These are phyloP conservation scores for Naganishia cerealis DNA, from an alignment of 1,284 basidiomycete species.

Conservation along the genomic window DNA sequence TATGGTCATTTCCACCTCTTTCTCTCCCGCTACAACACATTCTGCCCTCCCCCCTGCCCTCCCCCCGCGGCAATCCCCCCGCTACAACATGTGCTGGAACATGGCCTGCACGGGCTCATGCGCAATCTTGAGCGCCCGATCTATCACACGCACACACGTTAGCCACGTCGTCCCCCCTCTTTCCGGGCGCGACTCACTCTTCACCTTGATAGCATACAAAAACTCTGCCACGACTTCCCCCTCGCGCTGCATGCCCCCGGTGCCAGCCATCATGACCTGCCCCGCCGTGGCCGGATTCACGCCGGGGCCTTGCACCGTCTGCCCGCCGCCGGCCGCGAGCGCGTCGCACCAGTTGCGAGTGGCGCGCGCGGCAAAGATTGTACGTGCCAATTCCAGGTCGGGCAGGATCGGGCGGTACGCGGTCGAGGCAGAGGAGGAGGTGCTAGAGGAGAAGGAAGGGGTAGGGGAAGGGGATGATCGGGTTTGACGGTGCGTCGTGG, in stretches of 20 bases:
- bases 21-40: too few species aligned
- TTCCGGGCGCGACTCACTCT: slow-evolving; percentile 19
- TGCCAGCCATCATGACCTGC: slow-evolving; percentile 35
- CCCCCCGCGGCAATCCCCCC: too few species aligned
- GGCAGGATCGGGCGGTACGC: slow-evolving; percentile 30
- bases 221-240: slow-evolving; percentile 33
- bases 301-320: slow-evolving; percentile 32
- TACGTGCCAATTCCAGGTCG: slow-evolving; percentile 28
- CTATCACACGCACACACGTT: neutral
- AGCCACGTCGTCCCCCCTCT: neutral
- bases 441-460: slow-evolving; percentile 1
- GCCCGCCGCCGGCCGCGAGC: slow-evolving; percentile 31
- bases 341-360: slow-evolving; percentile 29
- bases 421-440: neutral
- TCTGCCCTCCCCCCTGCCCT: too few species aligned
- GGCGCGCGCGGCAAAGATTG: slow-evolving; percentile 30
- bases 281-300: slow-evolving; percentile 33
- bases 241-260: slow-evolving; percentile 34
- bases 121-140: slow-evolving; percentile 27
- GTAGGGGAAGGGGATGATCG: slow-evolving; percentile 30
- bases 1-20: neutral
- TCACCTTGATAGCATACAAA: slow-evolving; percentile 31
- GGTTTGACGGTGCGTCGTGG: slow-evolving; percentile 28
- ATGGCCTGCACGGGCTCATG: slow-evolving; percentile 26
- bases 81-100: slow-evolving; percentile 29